Conservation (phyloP, 148 eudicot genomes). For the Chenopodium quinoa region DNA sequence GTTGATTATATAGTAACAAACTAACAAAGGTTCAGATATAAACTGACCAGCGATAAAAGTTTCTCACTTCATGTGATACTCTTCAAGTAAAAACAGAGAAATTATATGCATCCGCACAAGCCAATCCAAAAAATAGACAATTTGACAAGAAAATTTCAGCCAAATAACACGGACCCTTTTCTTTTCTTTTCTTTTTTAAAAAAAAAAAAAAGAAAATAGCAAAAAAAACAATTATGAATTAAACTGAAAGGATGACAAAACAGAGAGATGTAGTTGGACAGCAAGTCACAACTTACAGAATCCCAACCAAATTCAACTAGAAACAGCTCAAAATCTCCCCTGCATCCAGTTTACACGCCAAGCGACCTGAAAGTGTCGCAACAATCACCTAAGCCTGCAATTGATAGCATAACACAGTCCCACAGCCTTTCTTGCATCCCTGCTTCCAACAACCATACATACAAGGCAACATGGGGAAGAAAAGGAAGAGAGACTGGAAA, state of each 20-base stretch:
- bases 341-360: neutral
- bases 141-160: slow-evolving; percentile 1
- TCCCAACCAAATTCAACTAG: neutral
- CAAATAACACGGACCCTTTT: slow-evolving; percentile 5
- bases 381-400: slow-evolving; percentile 7
- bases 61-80: neutral
- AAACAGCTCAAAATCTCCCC: slow-evolving; percentile 11
- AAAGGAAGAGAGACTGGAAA: neutral
- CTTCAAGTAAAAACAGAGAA: too few species aligned
- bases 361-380: neutral
- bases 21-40: neutral
- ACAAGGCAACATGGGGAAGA: slow-evolving; percentile 4
- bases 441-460: slow-evolving; percentile 11
- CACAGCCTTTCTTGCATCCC: neutral
- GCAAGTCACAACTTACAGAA: slow-evolving; percentile 13
- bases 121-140: neutral
- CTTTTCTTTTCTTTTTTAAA: too few species aligned
- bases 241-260: slow-evolving; percentile 14
- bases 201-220: too few species aligned
- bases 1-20: neutral
- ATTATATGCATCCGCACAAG: neutral
- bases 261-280: slow-evolving; percentile 23
- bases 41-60: neutral
- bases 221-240: slow-evolving; percentile 17
- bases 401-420: neutral